These are phyloP conservation scores for Hortiboletus flavorubellus DNA, from an alignment of 768 basidiomycete species.

Conservation along the genomic window DNA sequence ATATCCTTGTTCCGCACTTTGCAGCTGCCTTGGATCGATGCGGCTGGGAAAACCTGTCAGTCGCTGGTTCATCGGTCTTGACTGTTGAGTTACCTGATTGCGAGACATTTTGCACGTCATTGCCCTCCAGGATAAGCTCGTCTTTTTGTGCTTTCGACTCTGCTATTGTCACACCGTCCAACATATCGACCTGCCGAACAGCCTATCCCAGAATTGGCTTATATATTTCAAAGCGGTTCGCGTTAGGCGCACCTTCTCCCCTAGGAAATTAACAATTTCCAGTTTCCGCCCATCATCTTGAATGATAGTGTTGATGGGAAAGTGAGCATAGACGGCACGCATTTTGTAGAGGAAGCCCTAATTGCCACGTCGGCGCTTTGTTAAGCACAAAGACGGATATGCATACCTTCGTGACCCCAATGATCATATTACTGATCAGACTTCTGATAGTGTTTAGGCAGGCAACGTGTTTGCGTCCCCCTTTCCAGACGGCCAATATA, in stretches of 20 bases:
- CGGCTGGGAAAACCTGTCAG: constrained; percentile 49
- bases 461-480: constrained; percentile 96
- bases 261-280: constrained; percentile 94
- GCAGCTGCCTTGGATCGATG: constrained; percentile 95
- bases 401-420: constrained; percentile 87
- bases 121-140: constrained; percentile 90
- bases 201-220: constrained; percentile 45
- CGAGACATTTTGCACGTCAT: constrained; percentile 95
- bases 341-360: constrained; percentile 99
- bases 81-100: constrained; percentile 68
- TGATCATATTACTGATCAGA: constrained; percentile 96
- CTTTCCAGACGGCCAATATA: constrained; percentile 95
- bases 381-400: background rate
- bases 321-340: constrained; percentile 99
- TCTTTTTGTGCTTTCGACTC: constrained; percentile 95
- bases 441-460: constrained; percentile 96
- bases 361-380: constrained; percentile 1
- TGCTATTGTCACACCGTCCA: constrained; percentile 76
- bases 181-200: constrained; percentile 90
- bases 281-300: constrained; percentile 66
- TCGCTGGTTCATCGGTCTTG: background rate
- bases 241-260: constrained; percentile 71
- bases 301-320: constrained; percentile 99
- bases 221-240: background rate
- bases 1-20: constrained; percentile 99